These are phyloP conservation scores for Claviceps paspali DNA, from an alignment of 2,329 filamentous ascomycete genomes.

Conservation along the genomic window DNA sequence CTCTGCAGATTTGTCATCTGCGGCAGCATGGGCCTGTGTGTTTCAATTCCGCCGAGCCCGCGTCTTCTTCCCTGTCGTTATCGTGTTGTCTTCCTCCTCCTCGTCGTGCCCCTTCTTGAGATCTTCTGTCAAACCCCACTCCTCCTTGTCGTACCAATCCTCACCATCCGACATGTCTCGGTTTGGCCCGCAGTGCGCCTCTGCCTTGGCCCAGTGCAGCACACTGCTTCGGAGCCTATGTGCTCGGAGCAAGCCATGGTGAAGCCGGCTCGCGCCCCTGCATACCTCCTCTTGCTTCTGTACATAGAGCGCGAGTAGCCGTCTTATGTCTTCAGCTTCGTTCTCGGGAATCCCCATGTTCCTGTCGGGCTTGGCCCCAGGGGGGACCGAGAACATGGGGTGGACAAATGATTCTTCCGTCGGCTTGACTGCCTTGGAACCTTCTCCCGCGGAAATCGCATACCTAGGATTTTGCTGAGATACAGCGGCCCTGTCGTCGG, in stretches of 20 bases:
- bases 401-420: constrained; percentile 44
- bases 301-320: constrained; percentile 59
- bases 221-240: constrained; percentile 59
- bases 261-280: constrained; percentile 51
- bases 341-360: constrained; percentile 55
- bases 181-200: constrained; percentile 51
- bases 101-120: constrained; percentile 70
- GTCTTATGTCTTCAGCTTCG: constrained; percentile 66
- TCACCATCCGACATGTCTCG: constrained; percentile 75
- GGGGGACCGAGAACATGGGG: constrained; percentile 56
- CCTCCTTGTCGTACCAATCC: constrained; percentile 75
- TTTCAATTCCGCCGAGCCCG: constrained; percentile 30
- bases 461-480: constrained; percentile 7
- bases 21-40: too few species aligned
- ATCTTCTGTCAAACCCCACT: constrained; percentile 60
- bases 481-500: constrained; percentile 6
- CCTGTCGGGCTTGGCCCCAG: constrained; percentile 46
- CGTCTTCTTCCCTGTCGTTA: constrained; percentile 44
- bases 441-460: constrained; percentile 16
- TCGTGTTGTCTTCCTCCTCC: constrained; percentile 62
- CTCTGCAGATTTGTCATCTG: too few species aligned
- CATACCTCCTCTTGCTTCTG: constrained; percentile 80
- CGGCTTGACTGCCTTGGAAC: not conserved
- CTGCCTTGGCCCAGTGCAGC: constrained; percentile 61
- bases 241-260: constrained; percentile 55